Conservation (phyloP, 129 eudicot genomes). For the Artemisia argyi region DNA sequence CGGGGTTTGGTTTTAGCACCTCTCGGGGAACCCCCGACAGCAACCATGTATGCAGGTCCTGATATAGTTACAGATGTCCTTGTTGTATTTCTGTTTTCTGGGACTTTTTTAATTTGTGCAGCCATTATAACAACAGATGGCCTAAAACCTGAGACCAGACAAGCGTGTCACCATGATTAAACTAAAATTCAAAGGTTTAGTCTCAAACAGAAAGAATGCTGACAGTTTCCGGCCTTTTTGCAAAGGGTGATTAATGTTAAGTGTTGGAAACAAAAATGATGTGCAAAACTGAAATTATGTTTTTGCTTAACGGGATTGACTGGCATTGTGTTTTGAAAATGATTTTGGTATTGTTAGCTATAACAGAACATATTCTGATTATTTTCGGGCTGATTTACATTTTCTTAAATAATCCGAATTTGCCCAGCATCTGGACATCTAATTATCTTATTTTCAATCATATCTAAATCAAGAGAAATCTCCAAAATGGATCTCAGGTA, state of each 20-base stretch:
- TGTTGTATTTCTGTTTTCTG: slow-evolving; percentile 20
- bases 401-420: not conserved
- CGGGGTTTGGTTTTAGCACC: slow-evolving; percentile 21
- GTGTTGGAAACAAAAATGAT: not conserved
- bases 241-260: not conserved
- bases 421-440: no score
- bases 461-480: not conserved
- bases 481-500: not conserved
- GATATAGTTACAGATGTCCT: slow-evolving; percentile 30
- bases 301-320: no score
- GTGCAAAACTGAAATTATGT: no score
- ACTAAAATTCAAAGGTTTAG: not conserved
- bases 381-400: not conserved
- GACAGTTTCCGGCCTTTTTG: not conserved
- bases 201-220: not conserved
- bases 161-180: slow-evolving; percentile 1
- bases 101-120: slow-evolving; percentile 17
- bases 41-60: slow-evolving; percentile 25
- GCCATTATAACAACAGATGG: slow-evolving; percentile 43
- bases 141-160: slow-evolving; percentile 18
- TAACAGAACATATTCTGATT: no score
- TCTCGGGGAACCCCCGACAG: slow-evolving; percentile 23
- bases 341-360: no score
- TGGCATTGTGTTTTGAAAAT: no score
- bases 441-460: not conserved